Conservation (phyloP, 2,329 filamentous ascomycete genomes). For the Tolypocladium tundrense region DNA sequence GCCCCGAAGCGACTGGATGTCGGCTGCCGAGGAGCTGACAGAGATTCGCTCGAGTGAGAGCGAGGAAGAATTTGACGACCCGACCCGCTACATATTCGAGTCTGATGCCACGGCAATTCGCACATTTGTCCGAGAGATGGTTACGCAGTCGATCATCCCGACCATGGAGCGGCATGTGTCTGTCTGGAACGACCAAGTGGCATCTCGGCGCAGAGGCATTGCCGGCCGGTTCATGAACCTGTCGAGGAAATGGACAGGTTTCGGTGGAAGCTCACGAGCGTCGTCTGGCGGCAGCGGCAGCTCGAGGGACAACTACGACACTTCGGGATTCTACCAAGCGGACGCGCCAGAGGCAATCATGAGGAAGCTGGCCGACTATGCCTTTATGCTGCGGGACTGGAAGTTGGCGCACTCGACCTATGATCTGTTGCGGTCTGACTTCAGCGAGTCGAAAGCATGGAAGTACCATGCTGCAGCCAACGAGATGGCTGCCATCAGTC, state of each 20-base stretch:
- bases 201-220: slow-evolving; percentile 77
- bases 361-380: slow-evolving; percentile 87
- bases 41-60: slow-evolving; percentile 60
- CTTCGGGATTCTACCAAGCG: slow-evolving; percentile 69
- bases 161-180: slow-evolving; percentile 91
- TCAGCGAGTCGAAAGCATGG: slow-evolving; percentile 94
- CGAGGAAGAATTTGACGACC: slow-evolving; percentile 59
- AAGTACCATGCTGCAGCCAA: slow-evolving; percentile 86
- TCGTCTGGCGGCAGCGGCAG: slow-evolving; percentile 42
- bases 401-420: slow-evolving; percentile 88
- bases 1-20: slow-evolving; percentile 79
- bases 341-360: slow-evolving; percentile 83
- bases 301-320: slow-evolving; percentile 64
- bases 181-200: slow-evolving; percentile 95
- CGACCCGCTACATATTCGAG: slow-evolving; percentile 75
- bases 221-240: slow-evolving; percentile 91
- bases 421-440: slow-evolving; percentile 80
- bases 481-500: slow-evolving; percentile 85
- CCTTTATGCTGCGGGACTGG: slow-evolving; percentile 95
- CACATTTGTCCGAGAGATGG: slow-evolving; percentile 86
- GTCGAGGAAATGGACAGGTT: slow-evolving; percentile 80
- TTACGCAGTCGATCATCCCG: slow-evolving; percentile 87
- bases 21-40: slow-evolving; percentile 72
- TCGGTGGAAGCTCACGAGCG: slow-evolving; percentile 57
- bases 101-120: slow-evolving; percentile 82